Evolutionary conservation across 2,329 filamentous ascomycete species (phyloP), one percentile per base, ranked within the genome.

Genomic region (Emergomyces africanus): DNA sequence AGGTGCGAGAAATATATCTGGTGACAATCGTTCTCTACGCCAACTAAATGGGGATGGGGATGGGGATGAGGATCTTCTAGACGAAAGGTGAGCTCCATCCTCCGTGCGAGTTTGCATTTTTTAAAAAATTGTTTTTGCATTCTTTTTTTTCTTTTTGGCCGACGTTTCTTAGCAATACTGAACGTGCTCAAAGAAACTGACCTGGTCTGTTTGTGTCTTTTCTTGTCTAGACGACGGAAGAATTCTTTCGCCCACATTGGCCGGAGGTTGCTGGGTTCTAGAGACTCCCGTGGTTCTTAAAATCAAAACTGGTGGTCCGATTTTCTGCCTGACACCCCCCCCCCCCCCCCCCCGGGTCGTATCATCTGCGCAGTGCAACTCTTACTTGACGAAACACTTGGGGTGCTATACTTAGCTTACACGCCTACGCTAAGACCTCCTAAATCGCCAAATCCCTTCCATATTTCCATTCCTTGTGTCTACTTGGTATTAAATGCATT

Each of bases 191-290:
- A 54, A 39, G 50, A 54, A 39, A 54, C 50, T 54, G 30, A 54
- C 33, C 15, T 39, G 50, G 35, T 54, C n/a, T 20, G 50, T 39
- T 20, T 53, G n/a, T 39, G 10, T 54, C 20, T 54, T 39, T 53
- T 53, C 33, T 58, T 48, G 28, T 53, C 18, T 39, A 60, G 59
- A 33, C 49, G 44, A 50, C 46, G 30, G 23, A 57, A 51, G 42
- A 69, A 63, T 48, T 69, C 69, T 23, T 69, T 74, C 33, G 70
- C 71, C 60, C 72, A 61, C 57, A 53, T 75, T 37, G 70, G 72
- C 35, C 72, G 72, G 41, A 74, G 70, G 60, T 57, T 74, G 44
- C 68, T 73, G 49, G 68, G 65, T 28, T 65, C 64, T 51, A 62
- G 66, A 51, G 66, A 66, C 57, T 64, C 53, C 63, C 25, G 30